Evolutionary conservation across 495 filamentous ascomycete genomes (phyloP).

Genomic region (Cetradonia linearis): DNA sequence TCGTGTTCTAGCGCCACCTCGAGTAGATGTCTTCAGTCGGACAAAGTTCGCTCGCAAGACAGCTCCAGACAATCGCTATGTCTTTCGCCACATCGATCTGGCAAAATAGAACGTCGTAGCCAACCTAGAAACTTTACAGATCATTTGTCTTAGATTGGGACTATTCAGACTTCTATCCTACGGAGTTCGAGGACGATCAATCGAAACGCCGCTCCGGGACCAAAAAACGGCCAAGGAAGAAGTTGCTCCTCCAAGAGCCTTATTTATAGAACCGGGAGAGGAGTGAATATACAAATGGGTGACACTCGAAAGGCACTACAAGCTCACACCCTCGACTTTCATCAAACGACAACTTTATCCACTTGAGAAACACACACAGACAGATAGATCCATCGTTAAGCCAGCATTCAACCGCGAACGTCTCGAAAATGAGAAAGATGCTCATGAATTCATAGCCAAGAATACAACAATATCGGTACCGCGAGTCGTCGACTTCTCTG

Average conservation of each 20-base stretch:
- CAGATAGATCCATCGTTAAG: neutral
- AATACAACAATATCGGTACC: neutral
- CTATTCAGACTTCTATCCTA: no score
- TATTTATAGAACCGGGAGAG: neutral
- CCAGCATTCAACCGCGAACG: neutral
- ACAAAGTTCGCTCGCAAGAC: no score
- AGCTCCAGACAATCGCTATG: no score
- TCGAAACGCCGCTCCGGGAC: no score
- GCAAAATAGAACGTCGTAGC: no score
- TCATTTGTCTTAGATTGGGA: no score
- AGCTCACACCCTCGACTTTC: conserved; percentile 1
- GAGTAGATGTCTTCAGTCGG: no score
- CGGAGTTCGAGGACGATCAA: no score
- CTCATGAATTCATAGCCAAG: neutral
- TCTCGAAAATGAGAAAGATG: neutral
- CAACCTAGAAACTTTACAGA: no score
- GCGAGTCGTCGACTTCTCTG: neutral
- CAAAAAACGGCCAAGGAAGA: no score
- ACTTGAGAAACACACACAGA: neutral
- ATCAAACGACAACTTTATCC: conserved; percentile 4
- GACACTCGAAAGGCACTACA: neutral
- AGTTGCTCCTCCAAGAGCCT: neutral
- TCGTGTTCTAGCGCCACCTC: no score
- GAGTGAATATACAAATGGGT: neutral
- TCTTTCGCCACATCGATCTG: no score